Evolutionary conservation across 2,329 filamentous ascomycete species (phyloP), one percentile per base, ranked within the genome.

Genomic region (Neoascochyta sp.): DNA sequence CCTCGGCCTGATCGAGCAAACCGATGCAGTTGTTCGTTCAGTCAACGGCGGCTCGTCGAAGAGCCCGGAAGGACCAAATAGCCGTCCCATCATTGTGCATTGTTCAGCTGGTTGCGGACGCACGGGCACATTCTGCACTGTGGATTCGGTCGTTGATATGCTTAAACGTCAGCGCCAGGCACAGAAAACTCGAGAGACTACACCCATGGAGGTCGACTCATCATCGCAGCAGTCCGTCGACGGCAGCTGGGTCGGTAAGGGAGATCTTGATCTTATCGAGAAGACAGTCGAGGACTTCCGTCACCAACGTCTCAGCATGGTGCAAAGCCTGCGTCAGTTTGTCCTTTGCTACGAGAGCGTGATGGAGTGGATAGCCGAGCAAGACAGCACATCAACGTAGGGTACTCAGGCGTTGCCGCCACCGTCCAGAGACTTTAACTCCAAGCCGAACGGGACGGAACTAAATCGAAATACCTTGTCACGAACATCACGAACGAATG

Each of bases 311-410:
- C 67, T 95, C 12, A 95, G 88, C 63, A 98, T 96, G 89, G 90
- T 98, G 23, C 92, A 96, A 64, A 95, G 84, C 52, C 67, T 96
- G 35, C 74, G 86, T 39, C 92, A 98, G 61, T 96, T 84, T 65
- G 90, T 95, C 27, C 77, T 98, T 18, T 98, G 92, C 63, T 98
- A 98, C 62, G 92, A 98, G 68, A 93, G 86, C 22, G 75, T 96
- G 5, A 68, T 93, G 32, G 90, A 96, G 64, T 98, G 90, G 88
- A 64, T 92, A 16, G 70, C 72, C 8, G 63, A 68, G 47, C 65
- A 71, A 45, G 47, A 62, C 27, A 52, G 53, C 10, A 56, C 53
- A 31, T 53, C 52, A n/a, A 54, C 52, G 15, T 60, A 51, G 29
- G 29, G 20, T n/a, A 10, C 20, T 22, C n/a, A n/a, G n/a, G n/a